phyloP scores from a whole-genome alignment of 2,329 filamentous ascomycete species.

The Cyanodermella asteris region DNA sequence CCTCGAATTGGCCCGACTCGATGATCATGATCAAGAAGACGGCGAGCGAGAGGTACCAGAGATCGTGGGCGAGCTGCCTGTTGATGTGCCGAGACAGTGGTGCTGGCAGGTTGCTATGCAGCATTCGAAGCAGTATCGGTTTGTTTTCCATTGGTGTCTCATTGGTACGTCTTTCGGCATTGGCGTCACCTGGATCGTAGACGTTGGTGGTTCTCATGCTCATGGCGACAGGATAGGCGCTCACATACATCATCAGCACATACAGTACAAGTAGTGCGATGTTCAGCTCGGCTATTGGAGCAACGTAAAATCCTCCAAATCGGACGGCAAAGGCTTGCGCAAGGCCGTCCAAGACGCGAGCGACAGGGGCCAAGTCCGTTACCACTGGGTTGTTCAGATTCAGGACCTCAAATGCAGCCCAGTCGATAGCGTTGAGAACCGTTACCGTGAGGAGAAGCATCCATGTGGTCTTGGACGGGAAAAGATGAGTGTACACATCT shows the following conservation, averaged over 20 bases:
- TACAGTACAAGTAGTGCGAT: constrained; percentile 34
- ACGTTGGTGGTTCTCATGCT: constrained; percentile 38
- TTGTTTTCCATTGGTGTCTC: background rate
- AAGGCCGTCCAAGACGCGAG: constrained; percentile 31
- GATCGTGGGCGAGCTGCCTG: constrained; percentile 43
- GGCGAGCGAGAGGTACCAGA: constrained; percentile 43
- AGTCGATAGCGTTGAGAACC: constrained; percentile 31
- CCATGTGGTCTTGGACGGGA: constrained; percentile 38
- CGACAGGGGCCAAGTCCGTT: constrained; percentile 20
- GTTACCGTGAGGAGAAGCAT: constrained; percentile 30
- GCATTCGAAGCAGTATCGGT: constrained; percentile 4
- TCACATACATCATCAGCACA: constrained; percentile 45
- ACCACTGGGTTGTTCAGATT: constrained; percentile 23
- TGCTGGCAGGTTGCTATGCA: constrained; percentile 2
- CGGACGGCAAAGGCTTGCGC: constrained; percentile 35
- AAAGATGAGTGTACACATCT: constrained; percentile 40
- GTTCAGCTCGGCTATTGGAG: constrained; percentile 26
- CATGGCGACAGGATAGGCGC: constrained; percentile 38
- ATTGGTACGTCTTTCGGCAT: background rate
- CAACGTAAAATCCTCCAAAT: constrained; percentile 27
- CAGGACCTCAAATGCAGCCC: constrained; percentile 28
- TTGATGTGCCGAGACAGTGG: constrained; percentile 25
- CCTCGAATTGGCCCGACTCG: constrained; percentile 32
- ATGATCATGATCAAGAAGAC: constrained; percentile 38
- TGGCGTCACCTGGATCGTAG: constrained; percentile 22